Evolutionary conservation across 192 early-diverging fungal species (phyloP).

Genomic region (Backusella liffmaniae): DNA sequence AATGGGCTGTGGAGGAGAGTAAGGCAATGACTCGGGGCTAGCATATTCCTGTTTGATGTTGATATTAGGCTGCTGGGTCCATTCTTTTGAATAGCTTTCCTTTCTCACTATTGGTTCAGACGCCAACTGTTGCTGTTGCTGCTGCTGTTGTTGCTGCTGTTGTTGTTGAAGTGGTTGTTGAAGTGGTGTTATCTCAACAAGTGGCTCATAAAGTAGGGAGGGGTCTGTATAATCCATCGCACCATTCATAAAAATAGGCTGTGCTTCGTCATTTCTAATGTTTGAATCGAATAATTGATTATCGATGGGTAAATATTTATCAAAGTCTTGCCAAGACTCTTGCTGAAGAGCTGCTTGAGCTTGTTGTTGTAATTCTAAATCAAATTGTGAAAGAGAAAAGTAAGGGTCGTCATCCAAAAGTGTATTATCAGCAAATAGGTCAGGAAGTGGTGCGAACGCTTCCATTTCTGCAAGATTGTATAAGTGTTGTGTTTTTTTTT

Average conservation of each 20-base stretch:
- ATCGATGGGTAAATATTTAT: slow-evolving; percentile 12
- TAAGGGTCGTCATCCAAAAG: slow-evolving; percentile 11
- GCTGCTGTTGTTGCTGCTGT: neutral
- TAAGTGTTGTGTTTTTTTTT: neutral
- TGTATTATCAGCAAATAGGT: slow-evolving; percentile 16
- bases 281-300: slow-evolving; percentile 2
- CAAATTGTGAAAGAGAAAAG: slow-evolving; percentile 19
- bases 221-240: neutral
- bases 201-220: slow-evolving; percentile 1
- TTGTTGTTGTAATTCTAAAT: slow-evolving; percentile 14
- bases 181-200: slow-evolving; percentile 10
- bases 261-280: slow-evolving; percentile 1
- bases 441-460: slow-evolving; percentile 16
- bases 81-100: neutral
- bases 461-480: slow-evolving; percentile 6
- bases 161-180: slow-evolving; percentile 9
- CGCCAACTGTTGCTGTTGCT: neutral
- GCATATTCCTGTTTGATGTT: slow-evolving; percentile 7
- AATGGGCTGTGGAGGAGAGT: slow-evolving; percentile 5
- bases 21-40: slow-evolving; percentile 15
- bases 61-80: neutral
- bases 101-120: neutral
- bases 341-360: slow-evolving; percentile 18
- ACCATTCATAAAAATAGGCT: slow-evolving; percentile 8
- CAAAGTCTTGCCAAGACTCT: slow-evolving; percentile 20